These are phyloP conservation scores for Brettanomyces custersianus DNA, from an alignment of 805 yeast genomes.

Conservation along the genomic window DNA sequence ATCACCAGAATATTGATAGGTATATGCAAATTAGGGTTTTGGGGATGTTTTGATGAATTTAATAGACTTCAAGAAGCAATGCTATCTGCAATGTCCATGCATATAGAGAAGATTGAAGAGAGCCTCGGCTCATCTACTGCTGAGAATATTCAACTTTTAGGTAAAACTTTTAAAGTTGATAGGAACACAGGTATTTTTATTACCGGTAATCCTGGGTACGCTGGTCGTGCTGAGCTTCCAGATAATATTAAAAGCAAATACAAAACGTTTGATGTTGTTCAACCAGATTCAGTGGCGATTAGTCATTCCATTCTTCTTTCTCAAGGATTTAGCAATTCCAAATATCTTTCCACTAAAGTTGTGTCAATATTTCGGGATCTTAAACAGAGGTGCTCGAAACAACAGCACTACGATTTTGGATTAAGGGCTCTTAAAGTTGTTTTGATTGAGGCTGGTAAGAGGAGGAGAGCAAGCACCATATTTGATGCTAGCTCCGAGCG, in stretches of 20 bases:
- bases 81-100: constrained; percentile 79
- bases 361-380: constrained; percentile 48
- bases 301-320: constrained; percentile 65
- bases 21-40: constrained; percentile 72
- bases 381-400: constrained; percentile 34
- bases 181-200: constrained; percentile 65
- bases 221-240: constrained; percentile 76
- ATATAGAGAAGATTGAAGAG: constrained; percentile 60
- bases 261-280: constrained; percentile 62
- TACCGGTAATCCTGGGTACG: constrained; percentile 86
- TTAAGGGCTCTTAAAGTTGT: constrained; percentile 70
- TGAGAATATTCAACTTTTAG: constrained; percentile 32
- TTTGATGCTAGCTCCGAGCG: not conserved
- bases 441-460: constrained; percentile 28
- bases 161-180: constrained; percentile 30
- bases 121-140: constrained; percentile 28
- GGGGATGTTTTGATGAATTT: constrained; percentile 97
- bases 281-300: constrained; percentile 62
- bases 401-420: constrained; percentile 86
- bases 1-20: constrained; percentile 75
- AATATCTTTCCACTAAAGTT: constrained; percentile 33
- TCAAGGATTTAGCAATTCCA: constrained; percentile 54
- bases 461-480: not conserved
- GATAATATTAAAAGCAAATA: constrained; percentile 78
- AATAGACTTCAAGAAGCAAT: constrained; percentile 66